Evolutionary conservation across 768 basidiomycete species (phyloP).

Genomic region (Nevesoporus exiguus): DNA sequence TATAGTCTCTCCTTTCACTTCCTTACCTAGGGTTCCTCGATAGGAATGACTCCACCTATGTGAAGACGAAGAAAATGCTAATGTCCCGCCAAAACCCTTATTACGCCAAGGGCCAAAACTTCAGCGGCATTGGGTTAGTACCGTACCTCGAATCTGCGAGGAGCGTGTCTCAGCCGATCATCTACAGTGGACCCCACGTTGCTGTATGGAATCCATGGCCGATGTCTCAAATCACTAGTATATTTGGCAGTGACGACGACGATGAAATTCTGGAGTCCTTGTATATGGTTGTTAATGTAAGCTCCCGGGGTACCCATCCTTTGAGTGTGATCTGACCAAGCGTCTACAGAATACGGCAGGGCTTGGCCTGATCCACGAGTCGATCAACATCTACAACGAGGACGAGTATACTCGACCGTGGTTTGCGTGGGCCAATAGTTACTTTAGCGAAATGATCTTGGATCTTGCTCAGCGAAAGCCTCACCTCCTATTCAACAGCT

Average conservation of each 20-base stretch:
- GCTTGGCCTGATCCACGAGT: constrained; percentile 78
- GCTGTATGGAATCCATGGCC: constrained; percentile 78
- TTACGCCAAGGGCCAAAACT: constrained; percentile 56
- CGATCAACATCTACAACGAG: constrained; percentile 56
- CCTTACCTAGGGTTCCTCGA: constrained; percentile 78
- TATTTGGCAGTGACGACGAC: constrained; percentile 74
- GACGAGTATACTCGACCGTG: constrained; percentile 64
- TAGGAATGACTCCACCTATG: constrained; percentile 53
- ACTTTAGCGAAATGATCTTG: constrained; percentile 78
- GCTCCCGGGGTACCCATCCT: constrained; percentile 20
- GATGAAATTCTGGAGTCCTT: constrained; percentile 59
- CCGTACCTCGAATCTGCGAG: constrained; percentile 19
- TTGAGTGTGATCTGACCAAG: neutral
- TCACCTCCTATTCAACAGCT: constrained; percentile 54
- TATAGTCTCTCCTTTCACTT: constrained; percentile 68
- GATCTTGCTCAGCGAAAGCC: constrained; percentile 76
- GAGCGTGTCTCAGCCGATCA: neutral
- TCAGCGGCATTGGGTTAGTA: constrained; percentile 66
- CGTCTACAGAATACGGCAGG: constrained; percentile 60
- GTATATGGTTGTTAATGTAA: constrained; percentile 65
- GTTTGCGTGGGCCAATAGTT: constrained; percentile 86
- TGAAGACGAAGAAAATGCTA: constrained; percentile 59
- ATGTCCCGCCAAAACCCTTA: constrained; percentile 70
- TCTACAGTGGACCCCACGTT: constrained; percentile 65
- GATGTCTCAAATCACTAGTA: constrained; percentile 74